Conservation (phyloP, 306 rosid genomes). For the Gleditsia sinensis region DNA sequence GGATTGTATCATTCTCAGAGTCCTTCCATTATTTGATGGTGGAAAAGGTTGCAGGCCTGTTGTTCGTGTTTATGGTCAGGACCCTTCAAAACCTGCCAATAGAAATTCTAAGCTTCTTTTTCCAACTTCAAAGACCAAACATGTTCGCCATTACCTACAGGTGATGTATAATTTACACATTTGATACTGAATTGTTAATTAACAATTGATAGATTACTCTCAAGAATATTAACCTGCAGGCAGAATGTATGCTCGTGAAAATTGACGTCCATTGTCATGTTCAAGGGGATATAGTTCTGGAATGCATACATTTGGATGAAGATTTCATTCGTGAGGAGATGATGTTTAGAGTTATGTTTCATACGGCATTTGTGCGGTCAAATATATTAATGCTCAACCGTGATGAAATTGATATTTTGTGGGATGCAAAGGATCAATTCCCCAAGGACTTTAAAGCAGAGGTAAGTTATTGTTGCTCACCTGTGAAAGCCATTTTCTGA, state of each 20-base stretch:
- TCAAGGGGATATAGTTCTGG: slow-evolving; percentile 98
- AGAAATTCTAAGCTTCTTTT: slow-evolving; percentile 89
- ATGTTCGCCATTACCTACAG: slow-evolving; percentile 69
- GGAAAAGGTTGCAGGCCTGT: slow-evolving; percentile 88
- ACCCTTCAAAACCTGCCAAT: slow-evolving; percentile 70
- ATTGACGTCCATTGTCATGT: slow-evolving; percentile 77
- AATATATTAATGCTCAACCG: slow-evolving; percentile 77
- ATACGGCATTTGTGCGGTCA: slow-evolving; percentile 90
- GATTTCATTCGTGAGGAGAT: slow-evolving; percentile 78
- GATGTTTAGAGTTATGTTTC: slow-evolving; percentile 88
- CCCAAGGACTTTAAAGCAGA: slow-evolving; percentile 89
- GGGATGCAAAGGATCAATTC: slow-evolving; percentile 91
- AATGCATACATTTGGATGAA: slow-evolving; percentile 77
- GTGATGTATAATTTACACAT: slow-evolving; percentile 52
- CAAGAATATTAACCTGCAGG: slow-evolving; percentile 70
- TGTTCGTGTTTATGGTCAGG: slow-evolving; percentile 82
- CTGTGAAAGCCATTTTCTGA: slow-evolving; percentile 41
- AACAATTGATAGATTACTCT: slow-evolving; percentile 38
- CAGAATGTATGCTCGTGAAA: slow-evolving; percentile 87
- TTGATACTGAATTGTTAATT: slow-evolving; percentile 37
- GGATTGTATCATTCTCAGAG: slow-evolving; percentile 85
- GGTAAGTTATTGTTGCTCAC: slow-evolving; percentile 61
- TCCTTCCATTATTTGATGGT: slow-evolving; percentile 72
- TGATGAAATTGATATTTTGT: slow-evolving; percentile 80
- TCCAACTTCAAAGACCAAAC: slow-evolving; percentile 60